phyloP scores from a whole-genome alignment of 768 basidiomycete species.

The Lentinula sp. region DNA sequence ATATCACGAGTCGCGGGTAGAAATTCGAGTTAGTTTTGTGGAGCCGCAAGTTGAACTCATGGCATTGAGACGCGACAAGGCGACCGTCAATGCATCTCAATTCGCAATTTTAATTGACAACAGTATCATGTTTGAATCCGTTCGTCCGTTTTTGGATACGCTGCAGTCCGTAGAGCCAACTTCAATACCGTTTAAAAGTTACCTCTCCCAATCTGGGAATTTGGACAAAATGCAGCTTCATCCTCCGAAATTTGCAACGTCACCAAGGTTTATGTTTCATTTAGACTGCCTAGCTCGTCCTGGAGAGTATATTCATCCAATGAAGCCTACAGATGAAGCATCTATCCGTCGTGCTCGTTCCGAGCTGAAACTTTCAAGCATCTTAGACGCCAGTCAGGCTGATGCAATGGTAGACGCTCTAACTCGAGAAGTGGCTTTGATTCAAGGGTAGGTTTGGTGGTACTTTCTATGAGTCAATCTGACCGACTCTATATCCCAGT shows the following conservation, averaged over 20 bases:
- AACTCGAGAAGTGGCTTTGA: slow-evolving; percentile 53
- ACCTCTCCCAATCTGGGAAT: slow-evolving; percentile 37
- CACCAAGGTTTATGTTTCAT: slow-evolving; percentile 52
- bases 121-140: slow-evolving; percentile 60
- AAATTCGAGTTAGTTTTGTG: slow-evolving; percentile 55
- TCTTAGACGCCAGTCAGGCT: slow-evolving; percentile 65
- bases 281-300: slow-evolving; percentile 46
- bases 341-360: slow-evolving; percentile 44
- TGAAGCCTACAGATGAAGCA: slow-evolving; percentile 30
- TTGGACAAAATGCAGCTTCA: slow-evolving; percentile 29
- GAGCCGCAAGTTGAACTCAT: slow-evolving; percentile 51
- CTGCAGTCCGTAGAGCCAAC: slow-evolving; percentile 49
- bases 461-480: not conserved
- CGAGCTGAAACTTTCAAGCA: slow-evolving; percentile 39
- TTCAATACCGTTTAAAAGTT: slow-evolving; percentile 44
- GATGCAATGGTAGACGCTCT: slow-evolving; percentile 62
- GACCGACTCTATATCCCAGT: slow-evolving; percentile 24
- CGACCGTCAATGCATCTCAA: slow-evolving; percentile 1
- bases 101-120: slow-evolving; percentile 48
- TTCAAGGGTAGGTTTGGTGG: slow-evolving; percentile 56
- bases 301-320: slow-evolving; percentile 29
- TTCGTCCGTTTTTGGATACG: slow-evolving; percentile 62
- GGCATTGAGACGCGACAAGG: slow-evolving; percentile 24
- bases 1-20: slow-evolving; percentile 24
- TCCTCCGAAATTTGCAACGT: slow-evolving; percentile 48